Percentiles rank a stretch among this genome's conserved stretches.
Conservation (phyloP, 495 filamentous ascomycete genomes). For the Annulohypoxylon stygium region DNA sequence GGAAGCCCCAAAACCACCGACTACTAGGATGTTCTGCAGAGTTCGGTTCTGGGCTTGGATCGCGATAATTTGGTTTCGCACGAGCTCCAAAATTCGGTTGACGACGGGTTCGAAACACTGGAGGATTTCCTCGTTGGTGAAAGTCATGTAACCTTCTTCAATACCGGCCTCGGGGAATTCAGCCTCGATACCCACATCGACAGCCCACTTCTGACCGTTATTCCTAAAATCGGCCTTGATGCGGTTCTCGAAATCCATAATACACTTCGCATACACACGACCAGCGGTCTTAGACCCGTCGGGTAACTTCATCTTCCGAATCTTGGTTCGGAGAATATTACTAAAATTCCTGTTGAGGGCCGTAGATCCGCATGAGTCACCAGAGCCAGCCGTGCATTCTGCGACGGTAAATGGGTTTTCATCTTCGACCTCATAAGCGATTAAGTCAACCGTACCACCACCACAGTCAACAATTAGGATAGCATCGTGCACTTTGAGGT, state of each 20-base stretch:
- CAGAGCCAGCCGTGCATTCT: constrained; percentile 80
- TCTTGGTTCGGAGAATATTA: constrained; percentile 81
- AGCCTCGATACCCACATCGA: constrained; percentile 81
- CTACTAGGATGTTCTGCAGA: constrained; percentile 79
- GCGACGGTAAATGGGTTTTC: constrained; percentile 80
- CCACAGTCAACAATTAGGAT: constrained; percentile 82
- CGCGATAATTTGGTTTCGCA: constrained; percentile 81
- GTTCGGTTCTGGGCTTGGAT: constrained; percentile 81
- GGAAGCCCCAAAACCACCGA: constrained; percentile 80
- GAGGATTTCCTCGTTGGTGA: constrained; percentile 82
- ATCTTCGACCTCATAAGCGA: constrained; percentile 82
- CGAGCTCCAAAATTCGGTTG: constrained; percentile 79
- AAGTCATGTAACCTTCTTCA: constrained; percentile 85
- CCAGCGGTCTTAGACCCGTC: constrained; percentile 81
- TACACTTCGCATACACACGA: constrained; percentile 82
- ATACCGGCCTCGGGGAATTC: constrained; percentile 82
- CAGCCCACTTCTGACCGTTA: constrained; percentile 82
- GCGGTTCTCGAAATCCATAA: constrained; percentile 84
- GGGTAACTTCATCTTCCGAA: constrained; percentile 82
- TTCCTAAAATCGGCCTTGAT: constrained; percentile 87
- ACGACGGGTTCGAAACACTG: constrained; percentile 82
- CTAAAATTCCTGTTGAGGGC: constrained; percentile 81
- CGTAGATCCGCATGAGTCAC: constrained; percentile 80
- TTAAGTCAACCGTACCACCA: constrained; percentile 81
- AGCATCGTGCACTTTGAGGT: constrained; percentile 80